Base-by-base conservation (phyloP, 805 yeast genomes). In the Hermanozyma aechmeae region DNA sequence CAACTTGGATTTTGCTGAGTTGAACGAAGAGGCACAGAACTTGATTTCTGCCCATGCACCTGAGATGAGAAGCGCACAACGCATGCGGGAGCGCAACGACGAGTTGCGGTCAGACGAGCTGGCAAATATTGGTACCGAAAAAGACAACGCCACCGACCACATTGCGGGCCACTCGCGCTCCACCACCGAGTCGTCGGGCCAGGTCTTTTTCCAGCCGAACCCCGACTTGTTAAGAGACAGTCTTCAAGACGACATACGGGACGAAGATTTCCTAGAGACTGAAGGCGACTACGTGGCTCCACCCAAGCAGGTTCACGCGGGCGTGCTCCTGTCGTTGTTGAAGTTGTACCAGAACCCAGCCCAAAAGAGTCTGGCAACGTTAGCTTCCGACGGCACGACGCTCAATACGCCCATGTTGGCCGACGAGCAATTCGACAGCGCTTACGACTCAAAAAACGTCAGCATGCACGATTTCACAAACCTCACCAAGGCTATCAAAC, bases 241-340 rank as follows among this genome's bases (percentile, higher is more conserved):
- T 17, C 45, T 50, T 20, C 50, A 51, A 33, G 56, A 47, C 4
- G 60, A 46, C 10, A 45, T 42, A 2, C 59, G 60, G 33, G 43
- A 44, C 24, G 51, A 50, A 5, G 38, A 41, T 15, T 49, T 51
- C 16, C 50, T 49, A 12, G 51, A 43, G 13, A 50, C 43, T 20
- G 53, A 45, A 14, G 68, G 55, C 12, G 49, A 45, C 17, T 73
- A 70, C 25, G 62, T 70, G 30, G 68, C 75, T 2, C 70, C 78
- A 0, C 73, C 79, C 5, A 61, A 66, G 24, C 70, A 69, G 30
- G 87, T 84, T 9, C 79, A 79, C 41, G 86, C 86, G 15, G 96
- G 96, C 52, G 89, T 86, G 12, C 64, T 86, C 16, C 82, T 95
- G 0, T 74, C 89, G 2, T 63, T 86, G 37, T 61, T 86, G 38